Percentiles rank a stretch among this genome's conserved stretches.
Conservation (phyloP, 371 early-diverging fungal genomes). For the Haplosporangium sp. region DNA sequence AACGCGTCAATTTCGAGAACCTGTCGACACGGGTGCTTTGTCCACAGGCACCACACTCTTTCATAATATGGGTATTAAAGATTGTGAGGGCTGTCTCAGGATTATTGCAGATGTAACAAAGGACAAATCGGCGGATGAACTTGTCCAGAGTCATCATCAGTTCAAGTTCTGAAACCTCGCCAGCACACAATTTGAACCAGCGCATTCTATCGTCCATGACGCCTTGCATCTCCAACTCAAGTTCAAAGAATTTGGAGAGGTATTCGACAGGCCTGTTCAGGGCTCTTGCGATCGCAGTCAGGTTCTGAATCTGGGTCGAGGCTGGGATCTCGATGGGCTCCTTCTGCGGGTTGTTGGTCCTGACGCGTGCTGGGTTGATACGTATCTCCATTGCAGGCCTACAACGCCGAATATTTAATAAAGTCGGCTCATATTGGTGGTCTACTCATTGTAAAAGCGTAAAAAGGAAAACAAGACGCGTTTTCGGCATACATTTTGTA, state of each 20-base stretch:
- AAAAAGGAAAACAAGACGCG: neutral
- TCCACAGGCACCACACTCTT: constrained; percentile 55
- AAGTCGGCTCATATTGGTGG: no score
- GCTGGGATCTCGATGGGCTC: constrained; percentile 48
- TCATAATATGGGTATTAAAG: constrained; percentile 44
- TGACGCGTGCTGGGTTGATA: constrained; percentile 45
- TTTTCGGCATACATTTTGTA: constrained; percentile 48
- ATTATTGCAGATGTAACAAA: constrained; percentile 47
- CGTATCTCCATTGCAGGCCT: constrained; percentile 53
- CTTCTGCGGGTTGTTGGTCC: constrained; percentile 44
- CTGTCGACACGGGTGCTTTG: constrained; percentile 43
- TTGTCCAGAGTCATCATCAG: constrained; percentile 46
- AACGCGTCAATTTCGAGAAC: constrained; percentile 48
- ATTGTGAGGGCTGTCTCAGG: constrained; percentile 51
- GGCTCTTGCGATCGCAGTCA: constrained; percentile 31
- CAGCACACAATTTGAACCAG: constrained; percentile 38
- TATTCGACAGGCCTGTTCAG: constrained; percentile 52
- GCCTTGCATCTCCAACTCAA: constrained; percentile 46
- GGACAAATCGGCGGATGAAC: constrained; percentile 51
- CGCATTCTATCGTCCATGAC: constrained; percentile 43
- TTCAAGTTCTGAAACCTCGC: constrained; percentile 27
- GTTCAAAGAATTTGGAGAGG: constrained; percentile 44
- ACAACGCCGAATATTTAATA: no score
- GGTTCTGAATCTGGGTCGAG: constrained; percentile 50
- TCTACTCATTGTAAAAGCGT: no score